phyloP scores from a whole-genome alignment of 2,329 filamentous ascomycete species.

The Aspergillus hortae region DNA sequence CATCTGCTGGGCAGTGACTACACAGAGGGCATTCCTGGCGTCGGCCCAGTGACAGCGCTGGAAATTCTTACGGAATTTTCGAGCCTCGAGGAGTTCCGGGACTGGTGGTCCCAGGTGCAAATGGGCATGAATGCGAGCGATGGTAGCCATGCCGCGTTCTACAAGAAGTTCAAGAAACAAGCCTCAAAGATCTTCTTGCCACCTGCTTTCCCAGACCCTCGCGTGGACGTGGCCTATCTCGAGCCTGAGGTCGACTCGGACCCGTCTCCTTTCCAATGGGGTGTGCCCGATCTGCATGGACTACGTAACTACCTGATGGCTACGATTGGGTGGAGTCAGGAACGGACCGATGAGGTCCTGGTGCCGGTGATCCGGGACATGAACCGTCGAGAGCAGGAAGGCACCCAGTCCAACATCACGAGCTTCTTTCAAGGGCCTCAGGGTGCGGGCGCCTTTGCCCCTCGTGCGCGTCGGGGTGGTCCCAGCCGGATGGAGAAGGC shows the following conservation, averaged over 20 bases:
- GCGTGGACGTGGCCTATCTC: slow-evolving; percentile 80
- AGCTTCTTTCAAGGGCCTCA: slow-evolving; percentile 72
- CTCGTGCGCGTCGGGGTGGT: slow-evolving; percentile 59
- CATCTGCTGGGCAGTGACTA: slow-evolving; percentile 93
- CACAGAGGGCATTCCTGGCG: slow-evolving; percentile 82
- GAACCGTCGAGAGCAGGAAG: slow-evolving; percentile 82
- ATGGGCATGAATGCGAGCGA: slow-evolving; percentile 56
- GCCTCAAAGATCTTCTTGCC: slow-evolving; percentile 83
- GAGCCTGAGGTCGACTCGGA: slow-evolving; percentile 79
- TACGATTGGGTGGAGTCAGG: slow-evolving; percentile 88
- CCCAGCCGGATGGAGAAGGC: slow-evolving; percentile 75
- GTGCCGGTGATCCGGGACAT: slow-evolving; percentile 95
- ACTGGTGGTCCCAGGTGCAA: slow-evolving; percentile 85
- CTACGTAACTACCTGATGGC: slow-evolving; percentile 80
- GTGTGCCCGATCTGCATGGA: slow-evolving; percentile 85
- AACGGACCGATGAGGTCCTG: slow-evolving; percentile 90
- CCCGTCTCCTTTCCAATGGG: slow-evolving; percentile 85
- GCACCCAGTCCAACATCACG: slow-evolving; percentile 96
- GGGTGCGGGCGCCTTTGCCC: slow-evolving; percentile 63
- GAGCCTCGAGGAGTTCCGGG: slow-evolving; percentile 67
- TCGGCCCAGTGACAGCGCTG: slow-evolving; percentile 90
- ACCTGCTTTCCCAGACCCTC: slow-evolving; percentile 69
- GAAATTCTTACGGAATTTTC: slow-evolving; percentile 92
- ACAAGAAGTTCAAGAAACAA: slow-evolving; percentile 83
- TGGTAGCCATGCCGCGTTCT: slow-evolving; percentile 63